Percentiles rank a stretch among this genome's conserved stretches.
phyloP scores from a whole-genome alignment of 805 yeast species.

The Metschnikowia santaceciliae region DNA sequence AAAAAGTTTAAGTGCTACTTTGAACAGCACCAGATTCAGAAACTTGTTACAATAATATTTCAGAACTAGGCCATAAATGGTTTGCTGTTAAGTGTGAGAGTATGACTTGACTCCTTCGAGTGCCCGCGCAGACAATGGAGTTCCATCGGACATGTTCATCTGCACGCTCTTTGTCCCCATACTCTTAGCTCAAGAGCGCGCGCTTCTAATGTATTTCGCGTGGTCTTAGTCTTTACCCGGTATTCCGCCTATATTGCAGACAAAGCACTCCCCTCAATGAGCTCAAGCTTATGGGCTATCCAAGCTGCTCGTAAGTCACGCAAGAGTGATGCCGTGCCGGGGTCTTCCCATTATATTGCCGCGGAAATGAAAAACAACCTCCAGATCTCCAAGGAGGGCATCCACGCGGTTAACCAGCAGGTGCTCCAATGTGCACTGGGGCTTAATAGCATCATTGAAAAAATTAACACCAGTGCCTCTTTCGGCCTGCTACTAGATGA shows the following conservation, averaged over 20 bases:
- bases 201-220: background rate
- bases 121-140: background rate
- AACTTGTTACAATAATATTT: too few species aligned
- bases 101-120: background rate
- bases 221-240: background rate
- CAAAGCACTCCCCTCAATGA: slow-evolving; percentile 6
- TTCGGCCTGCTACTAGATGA: slow-evolving; percentile 37
- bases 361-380: slow-evolving; percentile 29
- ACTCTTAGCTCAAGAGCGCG: background rate
- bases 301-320: slow-evolving; percentile 27
- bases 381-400: slow-evolving; percentile 34
- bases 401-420: slow-evolving; percentile 22
- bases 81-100: background rate
- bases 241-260: background rate
- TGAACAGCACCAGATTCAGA: too few species aligned
- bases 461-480: slow-evolving; percentile 32
- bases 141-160: background rate
- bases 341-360: slow-evolving; percentile 50
- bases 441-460: slow-evolving; percentile 12
- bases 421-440: slow-evolving; percentile 5
- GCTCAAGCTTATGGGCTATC: slow-evolving; percentile 30
- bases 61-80: background rate
- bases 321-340: slow-evolving; percentile 38
- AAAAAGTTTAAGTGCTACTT: background rate
- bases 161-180: slow-evolving; percentile 3